A percentile compares a stretch with the other conserved stretches of the same genome.
phyloP scores from a whole-genome alignment of 2,329 filamentous ascomycete species.

The Cyphellophora attinorum region DNA sequence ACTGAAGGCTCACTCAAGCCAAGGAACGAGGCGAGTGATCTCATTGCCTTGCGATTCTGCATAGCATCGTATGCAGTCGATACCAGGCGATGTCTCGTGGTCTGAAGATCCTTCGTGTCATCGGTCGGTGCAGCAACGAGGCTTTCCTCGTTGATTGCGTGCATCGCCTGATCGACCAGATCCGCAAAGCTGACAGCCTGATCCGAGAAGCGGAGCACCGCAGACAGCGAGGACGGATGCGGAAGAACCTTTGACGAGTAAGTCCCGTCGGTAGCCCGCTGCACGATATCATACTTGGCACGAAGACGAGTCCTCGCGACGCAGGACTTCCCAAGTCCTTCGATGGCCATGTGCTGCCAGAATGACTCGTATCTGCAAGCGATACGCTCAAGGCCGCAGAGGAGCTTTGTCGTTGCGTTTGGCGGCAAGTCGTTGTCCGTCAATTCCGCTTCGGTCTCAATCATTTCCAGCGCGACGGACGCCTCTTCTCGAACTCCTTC shows the following conservation, averaged over 20 bases:
- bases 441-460: constrained; percentile 32
- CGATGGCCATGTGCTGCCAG: constrained; percentile 41
- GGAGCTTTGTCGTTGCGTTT: constrained; percentile 25
- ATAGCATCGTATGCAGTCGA: constrained; percentile 7
- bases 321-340: constrained; percentile 42
- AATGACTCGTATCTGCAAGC: constrained; percentile 42
- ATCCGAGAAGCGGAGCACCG: too few relatives aligned
- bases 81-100: constrained; percentile 4
- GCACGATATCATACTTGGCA: constrained; percentile 39
- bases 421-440: constrained; percentile 29
- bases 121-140: background rate
- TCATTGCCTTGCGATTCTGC: constrained; percentile 6
- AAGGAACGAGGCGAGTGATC: constrained; percentile 8
- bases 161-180: constrained; percentile 8
- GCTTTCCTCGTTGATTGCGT: constrained; percentile 4
- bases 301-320: constrained; percentile 45
- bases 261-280: constrained; percentile 39
- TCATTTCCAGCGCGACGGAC: constrained; percentile 34
- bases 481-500: constrained; percentile 9
- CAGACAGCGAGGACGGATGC: constrained; percentile 6
- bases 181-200: constrained; percentile 9
- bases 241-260: constrained; percentile 37
- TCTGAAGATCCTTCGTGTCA: constrained; percentile 6
- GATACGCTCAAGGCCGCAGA: constrained; percentile 45
- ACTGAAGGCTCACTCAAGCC: constrained; percentile 7